phyloP scores from a whole-genome alignment of 2,329 filamentous ascomycete species.

The Metarhizium robertsii region DNA sequence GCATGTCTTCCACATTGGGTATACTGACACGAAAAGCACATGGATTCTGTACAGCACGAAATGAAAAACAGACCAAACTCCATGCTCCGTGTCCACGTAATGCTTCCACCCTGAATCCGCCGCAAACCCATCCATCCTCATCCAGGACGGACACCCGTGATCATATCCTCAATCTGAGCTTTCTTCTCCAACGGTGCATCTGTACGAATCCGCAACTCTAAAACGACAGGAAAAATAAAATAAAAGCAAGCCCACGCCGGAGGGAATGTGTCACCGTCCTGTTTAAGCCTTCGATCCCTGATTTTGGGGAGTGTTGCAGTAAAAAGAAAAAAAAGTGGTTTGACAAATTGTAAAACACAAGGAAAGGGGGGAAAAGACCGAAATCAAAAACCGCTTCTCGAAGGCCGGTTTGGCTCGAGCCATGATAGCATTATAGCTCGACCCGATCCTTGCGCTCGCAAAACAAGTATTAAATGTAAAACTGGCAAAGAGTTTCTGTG shows the following conservation, averaged over 20 bases:
- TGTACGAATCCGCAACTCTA: not conserved
- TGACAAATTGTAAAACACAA: too few species aligned
- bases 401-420: not conserved
- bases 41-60: not conserved
- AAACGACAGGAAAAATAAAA: not conserved
- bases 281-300: not conserved
- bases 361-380: too few species aligned
- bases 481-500: not conserved
- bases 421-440: not conserved
- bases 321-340: not conserved
- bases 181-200: not conserved
- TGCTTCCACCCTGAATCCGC: not conserved
- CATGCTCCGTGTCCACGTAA: not conserved
- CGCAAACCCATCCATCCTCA: not conserved
- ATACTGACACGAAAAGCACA: not conserved
- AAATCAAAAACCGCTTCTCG: not conserved
- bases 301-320: not conserved
- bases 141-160: not conserved
- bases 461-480: not conserved
- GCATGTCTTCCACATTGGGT: not conserved
- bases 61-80: not conserved
- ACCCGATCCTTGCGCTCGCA: not conserved
- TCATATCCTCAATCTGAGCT: not conserved
- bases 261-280: not conserved
- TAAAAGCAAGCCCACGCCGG: not conserved